A percentile compares a stretch with the other conserved stretches of the same genome.
These are phyloP conservation scores for Apophysomyces elegans DNA, from an alignment of 371 early-diverging fungal species.

Conservation along the genomic window DNA sequence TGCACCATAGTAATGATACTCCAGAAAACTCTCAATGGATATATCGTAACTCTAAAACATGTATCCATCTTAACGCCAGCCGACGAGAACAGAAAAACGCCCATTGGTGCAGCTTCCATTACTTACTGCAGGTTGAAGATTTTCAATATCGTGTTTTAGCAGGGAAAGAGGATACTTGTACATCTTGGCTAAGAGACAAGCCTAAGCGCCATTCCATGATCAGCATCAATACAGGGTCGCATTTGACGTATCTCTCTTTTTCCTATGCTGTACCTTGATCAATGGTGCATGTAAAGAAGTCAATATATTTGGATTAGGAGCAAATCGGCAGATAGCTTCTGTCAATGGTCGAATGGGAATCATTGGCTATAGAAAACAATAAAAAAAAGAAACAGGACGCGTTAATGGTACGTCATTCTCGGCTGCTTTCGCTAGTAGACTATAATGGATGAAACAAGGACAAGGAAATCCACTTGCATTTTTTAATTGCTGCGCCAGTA, in stretches of 20 bases:
- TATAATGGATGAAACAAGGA: background rate
- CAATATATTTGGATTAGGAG: conserved; percentile 38
- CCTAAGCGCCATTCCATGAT: conserved; percentile 26
- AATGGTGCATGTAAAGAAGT: conserved; percentile 65
- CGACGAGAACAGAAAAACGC: too few species aligned
- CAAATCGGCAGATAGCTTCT: conserved; percentile 44
- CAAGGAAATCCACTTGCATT: conserved; percentile 24
- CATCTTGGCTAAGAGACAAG: conserved; percentile 63
- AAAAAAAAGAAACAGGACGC: too few species aligned
- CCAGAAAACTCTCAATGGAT: conserved; percentile 61
- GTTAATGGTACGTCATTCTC: too few species aligned
- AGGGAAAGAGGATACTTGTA: conserved; percentile 62
- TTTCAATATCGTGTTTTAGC: conserved; percentile 61
- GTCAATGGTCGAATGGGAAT: conserved; percentile 47
- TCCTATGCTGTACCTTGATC: conserved; percentile 43
- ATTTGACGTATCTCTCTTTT: conserved; percentile 1
- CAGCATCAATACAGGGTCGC: background rate
- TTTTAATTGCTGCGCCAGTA: conserved; percentile 35
- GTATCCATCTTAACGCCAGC: too few species aligned
- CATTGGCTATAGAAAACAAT: conserved; percentile 34
- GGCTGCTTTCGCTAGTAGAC: too few species aligned
- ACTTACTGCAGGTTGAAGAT: conserved; percentile 56
- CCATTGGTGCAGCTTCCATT: too few species aligned
- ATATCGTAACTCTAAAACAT: conserved; percentile 30
- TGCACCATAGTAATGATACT: conserved; percentile 83